Percentiles rank a stretch among this genome's conserved stretches.
Evolutionary conservation across 768 basidiomycete species (phyloP).

Genomic region (Lentinus tigrinus): DNA sequence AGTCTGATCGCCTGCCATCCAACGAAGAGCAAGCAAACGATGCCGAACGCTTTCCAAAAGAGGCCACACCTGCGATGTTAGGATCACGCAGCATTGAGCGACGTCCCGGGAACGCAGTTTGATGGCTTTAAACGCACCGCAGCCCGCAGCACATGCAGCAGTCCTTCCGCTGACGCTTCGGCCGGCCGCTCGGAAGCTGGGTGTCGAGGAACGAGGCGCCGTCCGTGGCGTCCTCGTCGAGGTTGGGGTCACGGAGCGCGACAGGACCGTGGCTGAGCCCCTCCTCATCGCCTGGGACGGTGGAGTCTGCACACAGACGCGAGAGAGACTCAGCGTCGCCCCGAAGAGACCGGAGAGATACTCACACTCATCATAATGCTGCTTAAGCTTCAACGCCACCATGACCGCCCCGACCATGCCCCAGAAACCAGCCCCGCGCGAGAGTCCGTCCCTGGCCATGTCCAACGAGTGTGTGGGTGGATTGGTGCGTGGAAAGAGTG

Average conservation of each 20-base stretch:
- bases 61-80: slow-evolving; percentile 42
- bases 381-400: slow-evolving; percentile 48
- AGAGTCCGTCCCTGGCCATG: slow-evolving; percentile 10
- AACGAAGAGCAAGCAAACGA: slow-evolving; percentile 42
- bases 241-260: slow-evolving; percentile 25
- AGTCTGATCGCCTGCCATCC: slow-evolving; percentile 45
- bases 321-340: not conserved
- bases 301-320: slow-evolving; percentile 36
- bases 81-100: not conserved
- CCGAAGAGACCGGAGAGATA: slow-evolving; percentile 1
- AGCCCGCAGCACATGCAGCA: slow-evolving; percentile 55
- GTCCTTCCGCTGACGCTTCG: slow-evolving; percentile 34
- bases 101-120: not conserved
- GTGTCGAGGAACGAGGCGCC: slow-evolving; percentile 25
- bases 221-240: slow-evolving; percentile 18
- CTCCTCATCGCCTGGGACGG: slow-evolving; percentile 42
- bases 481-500: not conserved
- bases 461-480: not conserved
- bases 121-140: slow-evolving; percentile 34
- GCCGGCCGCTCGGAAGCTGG: slow-evolving; percentile 23
- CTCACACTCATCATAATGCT: slow-evolving; percentile 47
- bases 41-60: slow-evolving; percentile 55
- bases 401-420: slow-evolving; percentile 44
- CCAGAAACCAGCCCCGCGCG: slow-evolving; percentile 33
- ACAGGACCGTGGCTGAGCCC: slow-evolving; percentile 22